phyloP scores from a whole-genome alignment of 2,329 filamentous ascomycete species.

The Ceratocystiopsis minuta region DNA sequence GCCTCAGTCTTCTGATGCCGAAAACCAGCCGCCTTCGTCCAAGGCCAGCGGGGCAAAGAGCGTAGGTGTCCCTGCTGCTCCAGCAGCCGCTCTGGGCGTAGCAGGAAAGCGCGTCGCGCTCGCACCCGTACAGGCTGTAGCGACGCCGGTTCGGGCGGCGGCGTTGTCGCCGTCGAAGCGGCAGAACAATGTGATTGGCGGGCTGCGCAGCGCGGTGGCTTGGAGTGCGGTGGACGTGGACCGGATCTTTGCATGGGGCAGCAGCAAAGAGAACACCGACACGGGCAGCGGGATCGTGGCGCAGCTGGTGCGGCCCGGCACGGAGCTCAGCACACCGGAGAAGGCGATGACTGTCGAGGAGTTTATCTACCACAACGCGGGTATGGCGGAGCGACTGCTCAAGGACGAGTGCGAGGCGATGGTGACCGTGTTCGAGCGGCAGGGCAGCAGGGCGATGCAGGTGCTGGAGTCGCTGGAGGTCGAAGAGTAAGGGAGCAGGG shows the following conservation, averaged over 20 bases:
- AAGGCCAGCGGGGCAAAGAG: slow-evolving; percentile 22
- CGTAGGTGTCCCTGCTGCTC: no score
- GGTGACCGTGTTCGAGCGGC: slow-evolving; percentile 65
- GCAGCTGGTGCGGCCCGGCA: slow-evolving; percentile 33
- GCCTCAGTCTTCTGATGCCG: slow-evolving; percentile 60
- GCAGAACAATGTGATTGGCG: slow-evolving; percentile 27
- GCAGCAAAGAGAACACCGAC: slow-evolving; percentile 7
- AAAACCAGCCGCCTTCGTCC: slow-evolving; percentile 60
- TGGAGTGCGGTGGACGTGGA: slow-evolving; percentile 72
- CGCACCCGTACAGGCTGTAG: slow-evolving; percentile 19
- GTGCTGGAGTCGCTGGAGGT: slow-evolving; percentile 55
- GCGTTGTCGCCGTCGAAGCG: slow-evolving; percentile 41
- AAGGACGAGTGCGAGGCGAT: slow-evolving; percentile 67
- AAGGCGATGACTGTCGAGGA: slow-evolving; percentile 85
- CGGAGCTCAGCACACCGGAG: slow-evolving; percentile 54
- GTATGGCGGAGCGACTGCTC: slow-evolving; percentile 60
- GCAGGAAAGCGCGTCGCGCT: slow-evolving; percentile 22
- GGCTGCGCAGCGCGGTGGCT: slow-evolving; percentile 36
- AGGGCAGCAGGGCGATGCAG: slow-evolving; percentile 62
- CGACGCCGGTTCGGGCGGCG: slow-evolving; percentile 27
- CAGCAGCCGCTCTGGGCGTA: no score
- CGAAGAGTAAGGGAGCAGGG: slow-evolving; percentile 17
- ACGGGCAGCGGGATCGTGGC: slow-evolving; percentile 16
- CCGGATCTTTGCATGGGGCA: slow-evolving; percentile 35
- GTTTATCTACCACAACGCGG: slow-evolving; percentile 74